Evolutionary conservation across 2,329 filamentous ascomycete genomes (phyloP), one percentile per base, ranked within the genome.

Genomic region (Penicillium capsulatum): DNA sequence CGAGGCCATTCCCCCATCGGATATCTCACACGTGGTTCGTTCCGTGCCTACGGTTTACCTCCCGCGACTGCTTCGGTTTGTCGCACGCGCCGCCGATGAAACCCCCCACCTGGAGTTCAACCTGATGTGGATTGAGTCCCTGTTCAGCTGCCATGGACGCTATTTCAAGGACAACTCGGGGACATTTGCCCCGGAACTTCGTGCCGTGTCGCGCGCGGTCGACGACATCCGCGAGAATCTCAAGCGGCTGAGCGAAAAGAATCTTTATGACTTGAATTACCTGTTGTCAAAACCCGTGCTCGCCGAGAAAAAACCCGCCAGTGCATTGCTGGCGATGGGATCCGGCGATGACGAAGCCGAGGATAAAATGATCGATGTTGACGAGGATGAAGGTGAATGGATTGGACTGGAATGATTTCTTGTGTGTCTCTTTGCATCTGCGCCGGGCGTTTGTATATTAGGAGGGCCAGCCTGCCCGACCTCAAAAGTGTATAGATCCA

Each of bases 41-140:
- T 80, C 84, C 20, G 70, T 96, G 26, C 92, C 92, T 1, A 76
- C 78, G 0, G 85, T 96, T 17, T 98, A 98, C 64, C 81, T 98
- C 4, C 80, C 85, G 17, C 80, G 87, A 3, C 72, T 97, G 9
- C 73, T 98, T 34, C 84, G 88, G 31, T 94, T 95, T 51, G 84
- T 97, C 5, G 89, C 89, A 2, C 77, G 84, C 7, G 86, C 94
- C 57, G 86, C 87, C 1, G 91, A 97, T 55, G 82, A 91, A 59
- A 90, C 84, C 2, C 91, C 90, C 2, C 91, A 96, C 70, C 77
- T 98, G 3, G 92, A 98, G 67, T 94, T 97, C 67, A 94, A 92
- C 57, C 71, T 98, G 31, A 70, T 91, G 7, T 98, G 92, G 92
- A 85, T 96, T 57, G 86, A 92, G 64, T 81, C 86, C 1, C 51